These are phyloP conservation scores for Colletotrichum musae DNA, from an alignment of 2,329 filamentous ascomycete species.

Conservation along the genomic window DNA sequence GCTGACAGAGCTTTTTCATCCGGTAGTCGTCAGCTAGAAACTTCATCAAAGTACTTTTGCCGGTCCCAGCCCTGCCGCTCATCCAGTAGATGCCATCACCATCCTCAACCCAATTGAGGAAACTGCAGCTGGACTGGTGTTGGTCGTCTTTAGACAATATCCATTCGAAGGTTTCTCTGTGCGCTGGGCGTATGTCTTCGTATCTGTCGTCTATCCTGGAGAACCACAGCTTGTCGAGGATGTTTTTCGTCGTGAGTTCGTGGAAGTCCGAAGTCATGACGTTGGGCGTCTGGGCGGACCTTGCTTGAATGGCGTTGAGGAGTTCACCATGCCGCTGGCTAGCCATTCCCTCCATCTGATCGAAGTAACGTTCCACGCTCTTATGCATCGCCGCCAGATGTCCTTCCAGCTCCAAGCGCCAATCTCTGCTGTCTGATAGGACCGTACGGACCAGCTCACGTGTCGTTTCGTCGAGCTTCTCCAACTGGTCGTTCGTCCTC, in stretches of 20 bases:
- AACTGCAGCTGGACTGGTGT: background rate
- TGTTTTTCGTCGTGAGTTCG: background rate
- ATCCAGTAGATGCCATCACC: background rate
- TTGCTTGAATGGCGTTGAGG: background rate
- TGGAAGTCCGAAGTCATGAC: background rate
- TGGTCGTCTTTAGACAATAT: background rate
- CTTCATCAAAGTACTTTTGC: constrained; percentile 13
- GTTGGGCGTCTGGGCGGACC: background rate
- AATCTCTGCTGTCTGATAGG: background rate
- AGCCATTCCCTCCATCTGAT: background rate
- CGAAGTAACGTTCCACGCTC: background rate
- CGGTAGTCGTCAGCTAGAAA: background rate
- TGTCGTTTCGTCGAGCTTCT: background rate
- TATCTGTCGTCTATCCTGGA: constrained; percentile 6
- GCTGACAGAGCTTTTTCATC: background rate
- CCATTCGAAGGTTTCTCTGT: background rate
- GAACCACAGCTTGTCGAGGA: background rate
- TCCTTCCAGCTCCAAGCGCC: background rate
- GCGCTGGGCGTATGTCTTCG: background rate
- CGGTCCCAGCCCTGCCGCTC: background rate
- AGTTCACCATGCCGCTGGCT: background rate
- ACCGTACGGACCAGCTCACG: background rate
- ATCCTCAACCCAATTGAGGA: background rate
- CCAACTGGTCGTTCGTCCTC: background rate
- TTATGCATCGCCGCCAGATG: background rate